Percentiles rank a stretch among this genome's conserved stretches.
Evolutionary conservation across 768 basidiomycete species (phyloP).

Genomic region (Termitomyces sp.): DNA sequence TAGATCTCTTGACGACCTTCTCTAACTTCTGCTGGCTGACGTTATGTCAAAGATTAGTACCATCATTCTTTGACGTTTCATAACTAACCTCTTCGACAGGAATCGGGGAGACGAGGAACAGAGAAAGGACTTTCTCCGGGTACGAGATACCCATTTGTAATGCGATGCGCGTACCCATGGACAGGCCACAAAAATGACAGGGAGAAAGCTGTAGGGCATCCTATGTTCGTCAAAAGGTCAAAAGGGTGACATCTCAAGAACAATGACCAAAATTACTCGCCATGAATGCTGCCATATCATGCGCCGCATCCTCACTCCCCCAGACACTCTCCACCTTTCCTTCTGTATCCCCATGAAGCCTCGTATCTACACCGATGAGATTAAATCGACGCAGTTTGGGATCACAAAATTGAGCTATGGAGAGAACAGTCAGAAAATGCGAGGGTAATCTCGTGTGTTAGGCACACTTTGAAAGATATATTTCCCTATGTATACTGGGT

Average conservation of each 20-base stretch:
- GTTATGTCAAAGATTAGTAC: not conserved
- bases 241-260: not conserved
- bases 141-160: constrained; percentile 31
- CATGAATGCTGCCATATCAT: constrained; percentile 36
- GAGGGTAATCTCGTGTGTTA: not conserved
- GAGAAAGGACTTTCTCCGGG: constrained; percentile 32
- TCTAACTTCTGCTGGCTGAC: constrained; percentile 29
- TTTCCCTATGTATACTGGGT: constrained; percentile 33
- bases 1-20: constrained; percentile 35
- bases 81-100: constrained; percentile 30
- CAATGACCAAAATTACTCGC: constrained; percentile 20
- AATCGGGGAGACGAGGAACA: constrained; percentile 36
- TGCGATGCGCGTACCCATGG: constrained; percentile 34
- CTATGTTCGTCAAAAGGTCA: constrained; percentile 17
- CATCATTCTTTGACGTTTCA: too few relatives aligned
- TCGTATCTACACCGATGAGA: constrained; percentile 31
- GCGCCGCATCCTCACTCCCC: constrained; percentile 28
- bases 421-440: not conserved
- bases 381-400: constrained; percentile 35
- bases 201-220: constrained; percentile 34
- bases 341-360: constrained; percentile 32
- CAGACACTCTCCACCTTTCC: constrained; percentile 26
- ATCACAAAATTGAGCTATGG: constrained; percentile 12
- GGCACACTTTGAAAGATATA: constrained; percentile 31
- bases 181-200: constrained; percentile 38